Evolutionary conservation across 2,329 filamentous ascomycete genomes (phyloP).

Genomic region (Allantophomopsis lycopodina): DNA sequence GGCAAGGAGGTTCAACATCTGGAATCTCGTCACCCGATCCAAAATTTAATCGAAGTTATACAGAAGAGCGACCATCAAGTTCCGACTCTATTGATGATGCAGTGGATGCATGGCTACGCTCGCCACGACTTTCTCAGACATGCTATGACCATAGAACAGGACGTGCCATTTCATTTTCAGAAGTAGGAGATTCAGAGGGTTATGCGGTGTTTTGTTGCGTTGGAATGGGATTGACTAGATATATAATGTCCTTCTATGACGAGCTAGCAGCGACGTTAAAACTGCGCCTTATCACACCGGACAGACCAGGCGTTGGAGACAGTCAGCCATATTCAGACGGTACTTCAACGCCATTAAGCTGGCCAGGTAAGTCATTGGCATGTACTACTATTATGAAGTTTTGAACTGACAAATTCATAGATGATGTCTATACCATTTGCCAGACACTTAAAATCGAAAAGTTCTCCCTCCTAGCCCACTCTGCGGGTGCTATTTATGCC

Average conservation of each 20-base stretch:
- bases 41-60: conserved; percentile 13
- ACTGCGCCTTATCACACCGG: conserved; percentile 81
- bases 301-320: conserved; percentile 85
- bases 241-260: conserved; percentile 94
- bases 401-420: conserved; percentile 16
- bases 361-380: conserved; percentile 58
- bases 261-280: conserved; percentile 83
- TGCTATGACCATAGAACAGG: conserved; percentile 78
- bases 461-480: conserved; percentile 92
- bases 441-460: conserved; percentile 85
- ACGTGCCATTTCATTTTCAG: conserved; percentile 84
- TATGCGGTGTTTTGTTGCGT: conserved; percentile 93
- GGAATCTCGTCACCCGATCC: conserved; percentile 12
- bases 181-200: conserved; percentile 85
- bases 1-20: conserved; percentile 16
- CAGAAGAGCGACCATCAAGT: conserved; percentile 63
- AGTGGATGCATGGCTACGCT: conserved; percentile 72
- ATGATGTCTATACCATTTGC: conserved; percentile 88
- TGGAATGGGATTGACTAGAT: conserved; percentile 92
- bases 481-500: conserved; percentile 94
- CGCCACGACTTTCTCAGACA: conserved; percentile 75
- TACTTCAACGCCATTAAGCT: conserved; percentile 75
- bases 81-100: conserved; percentile 81
- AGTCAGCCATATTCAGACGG: conserved; percentile 76
- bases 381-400: background rate